These are phyloP conservation scores for Epicoccum sorghinum DNA, from an alignment of 2,329 filamentous ascomycete genomes.

Conservation along the genomic window DNA sequence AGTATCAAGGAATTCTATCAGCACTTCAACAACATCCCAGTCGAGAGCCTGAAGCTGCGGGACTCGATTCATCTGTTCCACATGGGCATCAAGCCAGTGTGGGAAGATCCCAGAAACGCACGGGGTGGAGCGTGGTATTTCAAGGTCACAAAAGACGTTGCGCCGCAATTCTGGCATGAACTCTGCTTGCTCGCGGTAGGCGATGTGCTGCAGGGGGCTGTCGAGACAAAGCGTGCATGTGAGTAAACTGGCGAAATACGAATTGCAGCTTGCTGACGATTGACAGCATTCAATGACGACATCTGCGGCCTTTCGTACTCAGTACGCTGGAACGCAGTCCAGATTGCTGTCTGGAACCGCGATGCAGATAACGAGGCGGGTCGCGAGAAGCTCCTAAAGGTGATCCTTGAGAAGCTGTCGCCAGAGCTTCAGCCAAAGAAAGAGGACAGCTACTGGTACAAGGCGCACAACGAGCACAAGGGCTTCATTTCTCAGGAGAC, in stretches of 20 bases:
- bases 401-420: slow-evolving; percentile 75
- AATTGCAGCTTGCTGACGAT: neutral
- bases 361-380: slow-evolving; percentile 81
- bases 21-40: slow-evolving; percentile 73
- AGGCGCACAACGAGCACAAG: slow-evolving; percentile 86
- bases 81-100: slow-evolving; percentile 79
- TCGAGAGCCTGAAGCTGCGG: slow-evolving; percentile 73
- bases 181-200: slow-evolving; percentile 83
- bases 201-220: slow-evolving; percentile 75
- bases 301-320: slow-evolving; percentile 88
- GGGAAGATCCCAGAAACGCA: slow-evolving; percentile 86
- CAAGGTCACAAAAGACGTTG: slow-evolving; percentile 76
- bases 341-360: slow-evolving; percentile 93
- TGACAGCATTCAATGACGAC: slow-evolving; percentile 68
- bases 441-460: slow-evolving; percentile 73
- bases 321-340: slow-evolving; percentile 85
- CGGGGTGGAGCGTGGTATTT: slow-evolving; percentile 92
- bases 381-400: slow-evolving; percentile 73
- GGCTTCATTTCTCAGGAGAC: slow-evolving; percentile 62
- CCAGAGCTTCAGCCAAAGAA: slow-evolving; percentile 73
- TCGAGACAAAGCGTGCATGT: slow-evolving; percentile 68
- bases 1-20: slow-evolving; percentile 58
- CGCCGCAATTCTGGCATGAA: slow-evolving; percentile 78
- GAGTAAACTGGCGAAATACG: slow-evolving; percentile 35
- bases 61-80: slow-evolving; percentile 77